Base-by-base conservation (phyloP, 2,329 filamentous ascomycete genomes). In the Pseudocercospora crystallina region DNA sequence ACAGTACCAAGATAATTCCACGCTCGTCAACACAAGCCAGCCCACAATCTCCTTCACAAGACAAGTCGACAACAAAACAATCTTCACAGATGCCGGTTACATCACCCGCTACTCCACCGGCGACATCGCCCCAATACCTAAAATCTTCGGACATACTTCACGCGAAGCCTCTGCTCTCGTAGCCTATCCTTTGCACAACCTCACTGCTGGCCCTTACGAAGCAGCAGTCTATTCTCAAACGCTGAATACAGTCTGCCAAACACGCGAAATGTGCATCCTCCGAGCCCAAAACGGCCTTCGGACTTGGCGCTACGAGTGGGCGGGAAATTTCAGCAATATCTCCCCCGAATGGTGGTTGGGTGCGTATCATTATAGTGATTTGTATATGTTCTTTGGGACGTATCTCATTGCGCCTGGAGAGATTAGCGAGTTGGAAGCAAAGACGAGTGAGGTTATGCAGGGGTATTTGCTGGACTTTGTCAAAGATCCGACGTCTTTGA, bases 291-390 rank as follows among this genome's bases (percentile, higher is more conserved):
- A 56, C 9, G 61, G 58, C 31, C 51, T 65, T 0, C 50, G 60
- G 0, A 71, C 69, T 0, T 72, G 67, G 55, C 67, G 70, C 41
- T 73, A 70, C 43, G 60, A 68, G 10, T 73, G 69, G 40, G 63
- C 58, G 5, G 70, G 69, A 1, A 49, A 49, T 10, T 49, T 43
- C 31, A 29, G 39, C 3, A 43, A 49, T 35, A 20, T 44, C 12
- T 14, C 54, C 10, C 61, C 57, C 34, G 20, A 26, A 7, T 26
- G 20, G 20, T 71, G 69, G 69, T 35, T 68, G 40, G 69, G 66
- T 2, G 67, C 69, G 7, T 72, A 68, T 41, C 69, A 72, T 47
- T 62, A 59, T 10, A 57, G 64, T 5, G 69, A 72, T 26, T 59
- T 71, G 5, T 62, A 64, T 5, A 53, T 71, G 30, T 55, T 71